Evolutionary conservation across 176 grass and related monocot species (phyloP).

Genomic region (Guadua angustifolia): DNA sequence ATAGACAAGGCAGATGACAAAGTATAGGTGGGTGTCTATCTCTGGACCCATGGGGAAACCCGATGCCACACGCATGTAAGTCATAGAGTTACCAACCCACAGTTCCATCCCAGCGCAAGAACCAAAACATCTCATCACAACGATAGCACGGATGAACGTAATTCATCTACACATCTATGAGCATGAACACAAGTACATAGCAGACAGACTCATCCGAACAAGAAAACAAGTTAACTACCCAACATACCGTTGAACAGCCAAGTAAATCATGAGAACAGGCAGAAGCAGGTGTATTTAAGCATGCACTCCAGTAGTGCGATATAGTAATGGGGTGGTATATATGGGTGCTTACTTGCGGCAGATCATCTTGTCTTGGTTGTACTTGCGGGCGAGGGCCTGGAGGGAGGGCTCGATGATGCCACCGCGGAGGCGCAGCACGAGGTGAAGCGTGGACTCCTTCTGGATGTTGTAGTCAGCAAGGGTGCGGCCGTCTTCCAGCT

Average conservation of each 20-base stretch:
- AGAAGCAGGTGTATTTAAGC: background rate
- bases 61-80: background rate
- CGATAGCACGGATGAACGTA: background rate
- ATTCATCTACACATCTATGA: background rate
- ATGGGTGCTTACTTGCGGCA: slow-evolving; percentile 67
- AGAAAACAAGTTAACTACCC: background rate
- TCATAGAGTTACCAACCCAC: slow-evolving; percentile 37
- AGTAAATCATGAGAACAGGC: background rate
- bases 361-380: slow-evolving; percentile 94
- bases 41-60: slow-evolving; percentile 46
- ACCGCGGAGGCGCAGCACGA: slow-evolving; percentile 84
- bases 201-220: background rate
- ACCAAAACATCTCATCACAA: too few relatives aligned
- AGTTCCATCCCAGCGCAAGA: background rate
- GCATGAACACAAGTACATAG: background rate
- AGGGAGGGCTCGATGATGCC: slow-evolving; percentile 89
- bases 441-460: slow-evolving; percentile 91
- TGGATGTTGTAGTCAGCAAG: slow-evolving; percentile 98
- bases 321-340: background rate
- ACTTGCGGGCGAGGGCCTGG: slow-evolving; percentile 93
- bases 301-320: background rate
- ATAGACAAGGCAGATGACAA: slow-evolving; percentile 51
- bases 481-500: slow-evolving; percentile 89
- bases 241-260: background rate
- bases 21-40: slow-evolving; percentile 47